Evolutionary conservation across 768 basidiomycete genomes (phyloP).

Genomic region (Strobilomyces dryophilus): DNA sequence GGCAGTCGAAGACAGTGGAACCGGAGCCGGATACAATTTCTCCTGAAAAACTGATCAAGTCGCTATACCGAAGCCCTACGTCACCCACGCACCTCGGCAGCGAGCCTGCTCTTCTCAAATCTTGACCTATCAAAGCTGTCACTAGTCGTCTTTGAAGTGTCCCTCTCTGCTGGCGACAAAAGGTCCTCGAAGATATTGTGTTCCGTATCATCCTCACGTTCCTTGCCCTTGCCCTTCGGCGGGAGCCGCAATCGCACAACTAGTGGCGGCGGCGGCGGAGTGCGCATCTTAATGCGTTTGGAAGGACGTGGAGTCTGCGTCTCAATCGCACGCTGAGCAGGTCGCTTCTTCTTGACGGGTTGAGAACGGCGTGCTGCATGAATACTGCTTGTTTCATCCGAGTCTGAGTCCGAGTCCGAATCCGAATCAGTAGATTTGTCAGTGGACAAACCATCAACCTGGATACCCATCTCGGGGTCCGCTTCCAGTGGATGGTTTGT

Average conservation of each 20-base stretch:
- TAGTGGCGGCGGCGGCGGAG: conserved; percentile 30
- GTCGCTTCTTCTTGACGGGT: conserved; percentile 28
- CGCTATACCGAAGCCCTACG: not conserved
- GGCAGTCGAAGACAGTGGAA: conserved; percentile 27
- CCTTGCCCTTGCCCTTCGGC: conserved; percentile 65
- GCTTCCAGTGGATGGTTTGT: conserved; percentile 24
- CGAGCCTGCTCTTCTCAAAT: conserved; percentile 68
- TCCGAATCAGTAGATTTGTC: conserved; percentile 33
- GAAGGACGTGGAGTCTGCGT: conserved; percentile 27
- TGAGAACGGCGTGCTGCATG: conserved; percentile 10
- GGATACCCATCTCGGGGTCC: conserved; percentile 30
- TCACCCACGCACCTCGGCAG: conserved; percentile 61
- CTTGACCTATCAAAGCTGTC: conserved; percentile 53
- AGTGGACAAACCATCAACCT: conserved; percentile 33
- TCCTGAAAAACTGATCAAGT: conserved; percentile 33
- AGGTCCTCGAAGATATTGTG: conserved; percentile 82
- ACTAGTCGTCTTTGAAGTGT: conserved; percentile 66
- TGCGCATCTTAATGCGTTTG: conserved; percentile 42
- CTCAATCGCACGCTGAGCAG: conserved; percentile 22
- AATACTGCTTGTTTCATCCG: conserved; percentile 21
- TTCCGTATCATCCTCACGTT: conserved; percentile 58
- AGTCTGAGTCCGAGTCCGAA: conserved; percentile 27
- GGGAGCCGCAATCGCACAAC: conserved; percentile 53
- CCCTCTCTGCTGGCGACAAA: conserved; percentile 62
- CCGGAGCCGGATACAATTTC: conserved; percentile 45